Evolutionary conservation across 1,284 basidiomycete genomes (phyloP).

Genomic region (Wallemia mellicola): DNA sequence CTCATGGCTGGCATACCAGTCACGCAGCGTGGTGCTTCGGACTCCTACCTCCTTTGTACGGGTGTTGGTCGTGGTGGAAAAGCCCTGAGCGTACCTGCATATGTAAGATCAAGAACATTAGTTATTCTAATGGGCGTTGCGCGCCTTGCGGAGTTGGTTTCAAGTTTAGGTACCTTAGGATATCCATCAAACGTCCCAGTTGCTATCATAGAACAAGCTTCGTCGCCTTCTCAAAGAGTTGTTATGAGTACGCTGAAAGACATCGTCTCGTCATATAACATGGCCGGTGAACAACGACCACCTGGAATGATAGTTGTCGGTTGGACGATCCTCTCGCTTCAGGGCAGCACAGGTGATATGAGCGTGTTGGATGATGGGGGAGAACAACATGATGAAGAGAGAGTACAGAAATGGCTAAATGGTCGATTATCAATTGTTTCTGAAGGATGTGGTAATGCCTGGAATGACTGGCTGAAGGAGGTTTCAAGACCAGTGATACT

Average conservation of each 20-base stretch:
- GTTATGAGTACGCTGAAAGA: constrained; percentile 46
- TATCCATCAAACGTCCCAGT: constrained; percentile 58
- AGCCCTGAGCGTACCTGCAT: constrained; percentile 55
- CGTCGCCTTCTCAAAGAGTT: constrained; percentile 66
- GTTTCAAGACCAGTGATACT: background rate
- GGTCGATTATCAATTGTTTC: constrained; percentile 10
- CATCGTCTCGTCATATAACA: constrained; percentile 39
- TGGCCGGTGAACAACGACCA: constrained; percentile 54
- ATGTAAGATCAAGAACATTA: constrained; percentile 48
- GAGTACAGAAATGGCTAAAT: constrained; percentile 14
- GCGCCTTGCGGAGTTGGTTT: constrained; percentile 36
- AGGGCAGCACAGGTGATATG: constrained; percentile 20
- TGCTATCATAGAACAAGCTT: constrained; percentile 74
- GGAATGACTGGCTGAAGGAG: constrained; percentile 9
- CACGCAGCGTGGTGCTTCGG: constrained; percentile 78
- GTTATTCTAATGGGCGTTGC: constrained; percentile 87
- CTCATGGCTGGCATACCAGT: constrained; percentile 70
- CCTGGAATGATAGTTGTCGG: constrained; percentile 89
- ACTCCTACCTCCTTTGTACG: constrained; percentile 64
- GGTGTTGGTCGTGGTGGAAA: constrained; percentile 70
- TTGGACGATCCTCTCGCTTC: constrained; percentile 34
- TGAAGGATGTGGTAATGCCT: constrained; percentile 13
- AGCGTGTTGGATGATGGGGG: constrained; percentile 20
- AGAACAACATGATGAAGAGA: constrained; percentile 7
- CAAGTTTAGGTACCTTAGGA: constrained; percentile 21